A percentile compares a stretch with the other conserved stretches of the same genome.
phyloP scores from a whole-genome alignment of 106 monocot species.

The Alisma plantagoaquatica region DNA sequence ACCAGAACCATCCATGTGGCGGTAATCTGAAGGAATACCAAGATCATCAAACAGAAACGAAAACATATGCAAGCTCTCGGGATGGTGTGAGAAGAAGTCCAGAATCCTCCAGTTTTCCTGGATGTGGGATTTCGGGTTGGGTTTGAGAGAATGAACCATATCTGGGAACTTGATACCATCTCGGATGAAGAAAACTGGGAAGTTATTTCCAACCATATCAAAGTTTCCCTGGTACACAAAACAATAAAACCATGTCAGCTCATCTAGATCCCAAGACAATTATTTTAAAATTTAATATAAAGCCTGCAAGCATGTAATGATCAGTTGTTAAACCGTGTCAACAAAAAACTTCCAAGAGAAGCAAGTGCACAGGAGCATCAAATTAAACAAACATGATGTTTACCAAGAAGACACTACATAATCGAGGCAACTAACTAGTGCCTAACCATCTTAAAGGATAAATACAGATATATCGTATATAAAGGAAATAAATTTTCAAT shows the following conservation, averaged over 20 bases:
- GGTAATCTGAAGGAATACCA: constrained; percentile 53
- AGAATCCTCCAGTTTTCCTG: constrained; percentile 77
- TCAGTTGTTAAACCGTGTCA: background rate
- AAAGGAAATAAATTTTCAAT: no score
- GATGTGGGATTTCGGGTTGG: constrained; percentile 72
- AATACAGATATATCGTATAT: no score
- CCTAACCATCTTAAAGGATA: no score
- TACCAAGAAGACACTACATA: background rate
- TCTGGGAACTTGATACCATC: constrained; percentile 86
- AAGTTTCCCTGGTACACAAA: constrained; percentile 48
- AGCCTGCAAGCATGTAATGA: background rate
- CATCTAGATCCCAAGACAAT: background rate
- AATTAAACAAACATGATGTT: background rate
- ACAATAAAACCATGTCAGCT: background rate
- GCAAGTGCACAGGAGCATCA: background rate
- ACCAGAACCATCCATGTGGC: constrained; percentile 85
- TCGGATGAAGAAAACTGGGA: constrained; percentile 82
- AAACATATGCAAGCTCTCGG: constrained; percentile 76
- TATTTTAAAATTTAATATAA: background rate
- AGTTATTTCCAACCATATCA: constrained; percentile 81
- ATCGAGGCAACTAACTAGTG: no score
- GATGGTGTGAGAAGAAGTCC: constrained; percentile 87
- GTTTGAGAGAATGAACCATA: constrained; percentile 77
- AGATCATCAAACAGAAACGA: constrained; percentile 74
- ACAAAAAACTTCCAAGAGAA: background rate